phyloP scores from a whole-genome alignment of 163 green algal species.

The Scenedesmus sp. region DNA sequence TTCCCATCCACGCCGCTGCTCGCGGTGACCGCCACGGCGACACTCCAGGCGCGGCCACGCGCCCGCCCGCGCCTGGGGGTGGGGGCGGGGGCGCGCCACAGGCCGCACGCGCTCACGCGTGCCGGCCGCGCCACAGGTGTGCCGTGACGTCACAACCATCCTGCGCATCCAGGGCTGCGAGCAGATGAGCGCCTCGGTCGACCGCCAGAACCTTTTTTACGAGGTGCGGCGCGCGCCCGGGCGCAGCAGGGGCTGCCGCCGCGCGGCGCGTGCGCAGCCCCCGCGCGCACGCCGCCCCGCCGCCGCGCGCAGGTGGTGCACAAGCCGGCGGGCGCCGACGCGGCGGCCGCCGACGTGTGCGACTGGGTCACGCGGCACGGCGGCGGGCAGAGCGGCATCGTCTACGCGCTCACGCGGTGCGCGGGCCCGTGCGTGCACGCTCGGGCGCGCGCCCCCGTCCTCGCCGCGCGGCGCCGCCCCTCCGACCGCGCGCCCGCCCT shows the following conservation, averaged over 20 bases:
- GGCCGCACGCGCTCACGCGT: too few relatives aligned
- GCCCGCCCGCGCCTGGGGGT: too few relatives aligned
- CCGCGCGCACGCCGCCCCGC: too few relatives aligned
- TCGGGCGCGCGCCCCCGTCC: too few relatives aligned
- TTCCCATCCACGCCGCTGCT: conserved; percentile 79
- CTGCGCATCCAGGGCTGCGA: conserved; percentile 75
- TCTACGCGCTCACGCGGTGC: conserved; percentile 83
- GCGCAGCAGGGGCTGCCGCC: background rate
- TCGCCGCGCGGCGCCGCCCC: too few relatives aligned
- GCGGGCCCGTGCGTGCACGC: too few relatives aligned
- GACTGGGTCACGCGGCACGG: conserved; percentile 6
- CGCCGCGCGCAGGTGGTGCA: conserved; percentile 59
- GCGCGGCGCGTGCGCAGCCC: too few relatives aligned
- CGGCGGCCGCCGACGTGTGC: conserved; percentile 28
- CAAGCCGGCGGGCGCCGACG: conserved; percentile 38
- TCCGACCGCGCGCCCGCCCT: too few relatives aligned
- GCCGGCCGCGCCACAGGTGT: conserved; percentile 54
- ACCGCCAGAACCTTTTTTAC: conserved; percentile 90
- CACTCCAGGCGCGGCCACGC: conserved; percentile 31
- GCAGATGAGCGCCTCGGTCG: conserved; percentile 89
- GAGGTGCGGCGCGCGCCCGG: conserved; percentile 76
- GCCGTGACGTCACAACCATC: conserved; percentile 68
- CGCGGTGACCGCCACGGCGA: conserved; percentile 92
- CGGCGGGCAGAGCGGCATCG: conserved; percentile 77
- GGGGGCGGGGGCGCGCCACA: too few relatives aligned